Percentiles rank a stretch among this genome's conserved stretches.
Conservation (phyloP, 192 early-diverging fungal species). For the Linnemannia elongata region DNA sequence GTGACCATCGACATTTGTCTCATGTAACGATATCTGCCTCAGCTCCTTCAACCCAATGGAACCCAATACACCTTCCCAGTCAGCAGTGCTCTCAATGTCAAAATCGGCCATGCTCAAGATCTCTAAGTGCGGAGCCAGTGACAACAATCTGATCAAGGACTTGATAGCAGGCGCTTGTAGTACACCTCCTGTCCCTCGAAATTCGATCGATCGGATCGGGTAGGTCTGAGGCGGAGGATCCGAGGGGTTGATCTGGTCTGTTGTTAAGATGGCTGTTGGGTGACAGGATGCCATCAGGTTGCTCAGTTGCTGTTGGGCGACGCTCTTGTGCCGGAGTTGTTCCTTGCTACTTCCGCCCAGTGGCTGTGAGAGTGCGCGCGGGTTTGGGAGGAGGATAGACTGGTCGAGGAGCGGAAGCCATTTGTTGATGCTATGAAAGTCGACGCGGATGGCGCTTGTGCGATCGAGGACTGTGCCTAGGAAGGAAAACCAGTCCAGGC, state of each 20-base stretch:
- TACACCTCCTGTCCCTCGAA: conserved; percentile 5
- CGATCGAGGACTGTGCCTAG: conserved; percentile 14
- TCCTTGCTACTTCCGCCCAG: not conserved
- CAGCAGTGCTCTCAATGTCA: not conserved
- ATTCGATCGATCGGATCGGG: conserved; percentile 7
- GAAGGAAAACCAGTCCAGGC: conserved; percentile 17
- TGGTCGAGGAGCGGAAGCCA: conserved; percentile 12
- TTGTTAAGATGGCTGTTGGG: not conserved
- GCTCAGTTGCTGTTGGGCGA: not conserved
- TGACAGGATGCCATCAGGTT: not conserved
- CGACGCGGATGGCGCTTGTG: conserved; percentile 14
- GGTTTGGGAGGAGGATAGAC: not conserved
- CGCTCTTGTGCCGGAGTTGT: not conserved
- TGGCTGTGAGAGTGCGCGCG: not conserved
- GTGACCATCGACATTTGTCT: conserved; percentile 14
- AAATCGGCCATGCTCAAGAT: conserved; percentile 10
- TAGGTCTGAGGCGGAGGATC: not conserved
- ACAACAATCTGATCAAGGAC: not conserved
- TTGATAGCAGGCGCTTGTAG: not conserved
- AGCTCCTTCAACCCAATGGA: not conserved
- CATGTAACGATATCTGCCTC: conserved; percentile 10
- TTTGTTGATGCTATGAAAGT: conserved; percentile 18
- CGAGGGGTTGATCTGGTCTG: not conserved
- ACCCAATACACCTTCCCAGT: not conserved
- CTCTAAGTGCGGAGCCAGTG: not conserved